These are phyloP conservation scores for Populus euphratica DNA, from an alignment of 345 rosid genomes.

Conservation along the genomic window DNA sequence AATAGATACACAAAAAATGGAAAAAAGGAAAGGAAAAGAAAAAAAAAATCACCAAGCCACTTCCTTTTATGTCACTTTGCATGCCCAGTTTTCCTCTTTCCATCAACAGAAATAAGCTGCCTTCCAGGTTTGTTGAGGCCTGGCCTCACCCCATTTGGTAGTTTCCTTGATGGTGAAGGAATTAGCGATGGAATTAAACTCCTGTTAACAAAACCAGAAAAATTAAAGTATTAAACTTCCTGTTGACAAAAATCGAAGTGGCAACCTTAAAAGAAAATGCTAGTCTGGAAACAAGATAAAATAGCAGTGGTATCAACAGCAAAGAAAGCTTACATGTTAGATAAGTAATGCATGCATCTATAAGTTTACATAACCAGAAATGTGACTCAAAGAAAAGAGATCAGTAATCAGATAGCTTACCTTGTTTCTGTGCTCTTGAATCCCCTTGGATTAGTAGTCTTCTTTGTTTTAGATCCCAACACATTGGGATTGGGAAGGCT, in stretches of 20 bases:
- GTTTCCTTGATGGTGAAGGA: constrained; percentile 57
- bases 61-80: constrained; percentile 42
- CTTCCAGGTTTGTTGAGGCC: constrained; percentile 32
- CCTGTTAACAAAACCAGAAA: constrained; percentile 31
- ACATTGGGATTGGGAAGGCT: constrained; percentile 41
- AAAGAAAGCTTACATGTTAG: neutral
- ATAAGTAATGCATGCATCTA: neutral
- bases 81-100: constrained; percentile 50
- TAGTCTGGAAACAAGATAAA: neutral
- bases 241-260: neutral
- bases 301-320: neutral
- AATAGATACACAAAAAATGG: constrained; percentile 20
- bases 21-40: neutral
- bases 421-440: constrained; percentile 26
- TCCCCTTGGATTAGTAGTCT: constrained; percentile 2
- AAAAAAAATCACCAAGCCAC: neutral
- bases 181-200: constrained; percentile 68
- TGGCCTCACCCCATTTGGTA: constrained; percentile 34
- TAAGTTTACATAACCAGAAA: neutral
- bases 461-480: constrained; percentile 34
- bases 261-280: neutral
- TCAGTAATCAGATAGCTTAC: constrained; percentile 26
- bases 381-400: neutral
- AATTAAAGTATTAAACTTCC: neutral
- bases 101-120: constrained; percentile 39